phyloP scores from a whole-genome alignment of 2,329 filamentous ascomycete species.

The Xylariaceae sp. region DNA sequence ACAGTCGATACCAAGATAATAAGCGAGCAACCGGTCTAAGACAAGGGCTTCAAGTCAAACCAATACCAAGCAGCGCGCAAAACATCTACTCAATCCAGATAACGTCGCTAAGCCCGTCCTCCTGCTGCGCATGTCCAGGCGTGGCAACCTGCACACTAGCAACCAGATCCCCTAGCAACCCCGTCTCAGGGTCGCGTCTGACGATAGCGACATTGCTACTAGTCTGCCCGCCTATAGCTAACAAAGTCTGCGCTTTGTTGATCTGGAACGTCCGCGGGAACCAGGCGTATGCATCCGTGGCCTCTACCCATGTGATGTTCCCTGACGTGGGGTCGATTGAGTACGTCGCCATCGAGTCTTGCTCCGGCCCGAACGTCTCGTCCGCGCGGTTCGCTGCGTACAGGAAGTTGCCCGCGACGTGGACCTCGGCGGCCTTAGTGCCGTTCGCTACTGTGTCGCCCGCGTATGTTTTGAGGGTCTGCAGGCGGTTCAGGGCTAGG shows the following conservation, averaged over 20 bases:
- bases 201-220: slow-evolving; percentile 57
- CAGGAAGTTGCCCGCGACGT: slow-evolving; percentile 50
- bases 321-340: slow-evolving; percentile 44
- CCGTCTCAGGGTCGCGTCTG: slow-evolving; percentile 50
- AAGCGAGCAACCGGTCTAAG: too few relatives aligned
- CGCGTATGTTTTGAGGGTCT: slow-evolving; percentile 46
- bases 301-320: slow-evolving; percentile 47
- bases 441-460: slow-evolving; percentile 41
- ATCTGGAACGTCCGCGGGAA: slow-evolving; percentile 61
- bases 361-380: slow-evolving; percentile 48
- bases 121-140: slow-evolving; percentile 39
- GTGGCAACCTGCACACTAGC: slow-evolving; percentile 39
- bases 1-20: too few relatives aligned
- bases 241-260: slow-evolving; percentile 54
- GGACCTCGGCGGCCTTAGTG: slow-evolving; percentile 54
- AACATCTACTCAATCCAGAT: slow-evolving; percentile 45
- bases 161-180: slow-evolving; percentile 48
- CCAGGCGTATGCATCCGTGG: slow-evolving; percentile 53
- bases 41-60: too few relatives aligned
- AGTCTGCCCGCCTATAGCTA: slow-evolving; percentile 61
- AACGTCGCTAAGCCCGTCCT: slow-evolving; percentile 47
- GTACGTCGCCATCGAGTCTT: slow-evolving; percentile 55
- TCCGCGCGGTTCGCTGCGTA: slow-evolving; percentile 61
- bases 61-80: too few relatives aligned
- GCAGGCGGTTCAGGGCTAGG: slow-evolving; percentile 42